Evolutionary conservation across 2,329 filamentous ascomycete genomes (phyloP), one percentile per base, ranked within the genome.

Genomic region (Ceratocystis eucalypticola): DNA sequence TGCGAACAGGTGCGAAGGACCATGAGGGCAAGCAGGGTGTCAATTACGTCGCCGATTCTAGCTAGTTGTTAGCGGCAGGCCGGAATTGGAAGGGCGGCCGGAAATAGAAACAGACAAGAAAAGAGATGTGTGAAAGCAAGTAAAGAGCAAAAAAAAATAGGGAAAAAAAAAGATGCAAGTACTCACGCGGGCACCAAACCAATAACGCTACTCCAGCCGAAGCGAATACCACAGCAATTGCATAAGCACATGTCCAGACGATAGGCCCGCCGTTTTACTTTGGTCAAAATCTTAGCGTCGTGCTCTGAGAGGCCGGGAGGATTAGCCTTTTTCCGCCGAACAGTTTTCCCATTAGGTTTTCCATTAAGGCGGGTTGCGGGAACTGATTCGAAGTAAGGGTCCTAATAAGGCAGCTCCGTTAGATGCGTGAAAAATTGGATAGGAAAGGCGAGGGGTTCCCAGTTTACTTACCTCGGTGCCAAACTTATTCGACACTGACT

Each of bases 131-230:
- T 41, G 37, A 41, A 41, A 41, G 37, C 28, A 30, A 6, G 4
- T 5, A n/a, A 25, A 12, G 22, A 25, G 22, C 41, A 30, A 64
- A 63, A 53, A 22, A 25, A n/a, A 25, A 15, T 33, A 15, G 5
- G 3, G 10, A 25, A 12, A 8, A 22, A 37, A 37, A 41, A 10
- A 22, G 33, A 22, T 53, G n/a, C 4, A 7, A 59, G 12, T 66
- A 82, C 88, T 80, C 81, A 91, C 83, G 84, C 84, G 71, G 94
- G 94, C 65, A 97, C 76, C 6, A 97, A 74, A 15, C 87, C 94
- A 71, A 97, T 89, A 67, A 96, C 83, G 71, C 87, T 88, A 64
- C 89, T 85, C 91, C 91, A 96, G 65, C 94, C 94, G 73, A 97
- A 92, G 67, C 87, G 84, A 68, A 96, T 82, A 55, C 91, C 91